Conservation (phyloP, 495 filamentous ascomycete species). For the Xylaria nigripes region DNA sequence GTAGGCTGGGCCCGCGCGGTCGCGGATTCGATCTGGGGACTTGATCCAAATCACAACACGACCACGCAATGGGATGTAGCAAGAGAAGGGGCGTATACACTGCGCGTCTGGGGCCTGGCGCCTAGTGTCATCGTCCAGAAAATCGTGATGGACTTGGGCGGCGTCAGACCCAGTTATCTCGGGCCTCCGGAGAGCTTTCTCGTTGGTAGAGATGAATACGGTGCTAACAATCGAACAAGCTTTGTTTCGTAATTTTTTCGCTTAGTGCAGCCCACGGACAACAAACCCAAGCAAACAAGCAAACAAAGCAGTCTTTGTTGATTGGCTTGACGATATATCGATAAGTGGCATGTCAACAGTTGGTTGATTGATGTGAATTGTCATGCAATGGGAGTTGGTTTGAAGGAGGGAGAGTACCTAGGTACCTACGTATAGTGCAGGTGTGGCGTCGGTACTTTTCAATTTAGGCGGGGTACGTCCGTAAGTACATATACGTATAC, state of each 20-base stretch:
- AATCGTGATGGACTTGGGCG: conserved; percentile 58
- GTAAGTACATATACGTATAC: too few species aligned
- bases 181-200: conserved; percentile 61
- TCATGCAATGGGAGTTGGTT: too few species aligned
- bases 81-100: conserved; percentile 44
- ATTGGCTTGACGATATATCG: too few species aligned
- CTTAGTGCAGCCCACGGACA: too few species aligned
- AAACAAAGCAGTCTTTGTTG: too few species aligned
- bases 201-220: conserved; percentile 37
- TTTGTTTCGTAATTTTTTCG: conserved; percentile 26
- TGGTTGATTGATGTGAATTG: too few species aligned
- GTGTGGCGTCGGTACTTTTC: too few species aligned
- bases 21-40: conserved; percentile 50
- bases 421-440: too few species aligned
- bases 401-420: too few species aligned
- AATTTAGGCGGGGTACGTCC: too few species aligned
- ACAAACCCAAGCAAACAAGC: too few species aligned
- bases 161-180: conserved; percentile 56
- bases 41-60: conserved; percentile 35
- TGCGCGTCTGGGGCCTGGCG: conserved; percentile 56
- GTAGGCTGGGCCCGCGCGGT: conserved; percentile 51
- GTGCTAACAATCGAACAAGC: conserved; percentile 34
- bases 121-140: conserved; percentile 62
- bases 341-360: too few species aligned
- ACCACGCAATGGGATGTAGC: conserved; percentile 45